Conservation (phyloP, 2,329 filamentous ascomycete species). For the Magnaporthiopsis rhizophila region DNA sequence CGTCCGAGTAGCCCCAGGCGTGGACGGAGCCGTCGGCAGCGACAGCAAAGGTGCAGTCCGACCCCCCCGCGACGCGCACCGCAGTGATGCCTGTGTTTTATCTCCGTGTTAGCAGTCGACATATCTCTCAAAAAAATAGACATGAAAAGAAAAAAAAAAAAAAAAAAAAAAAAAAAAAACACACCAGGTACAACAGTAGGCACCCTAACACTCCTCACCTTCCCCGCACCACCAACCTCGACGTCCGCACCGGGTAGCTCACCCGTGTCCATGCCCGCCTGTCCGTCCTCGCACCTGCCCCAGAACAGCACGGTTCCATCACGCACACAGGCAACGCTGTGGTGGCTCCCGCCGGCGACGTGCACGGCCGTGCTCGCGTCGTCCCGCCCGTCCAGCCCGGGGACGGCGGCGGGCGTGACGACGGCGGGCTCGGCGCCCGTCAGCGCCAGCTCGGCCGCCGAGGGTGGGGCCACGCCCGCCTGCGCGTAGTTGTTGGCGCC, state of each 20-base stretch:
- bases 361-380: constrained; percentile 48
- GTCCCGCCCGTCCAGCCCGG: constrained; percentile 20
- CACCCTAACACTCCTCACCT: neutral
- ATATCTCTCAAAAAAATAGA: neutral
- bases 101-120: neutral
- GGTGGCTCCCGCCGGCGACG: constrained; percentile 43
- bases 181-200: neutral
- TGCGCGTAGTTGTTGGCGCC: constrained; percentile 29
- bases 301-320: constrained; percentile 28
- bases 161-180: neutral
- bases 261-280: constrained; percentile 28
- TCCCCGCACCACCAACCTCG: neutral
- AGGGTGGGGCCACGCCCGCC: constrained; percentile 37
- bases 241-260: constrained; percentile 24
- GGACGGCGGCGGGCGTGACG: constrained; percentile 6
- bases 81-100: constrained; percentile 16
- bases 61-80: constrained; percentile 41
- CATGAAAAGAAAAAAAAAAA: neutral
- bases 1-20: constrained; percentile 60
- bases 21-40: constrained; percentile 50
- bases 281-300: constrained; percentile 30
- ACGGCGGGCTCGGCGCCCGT: neutral
- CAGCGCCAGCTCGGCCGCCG: constrained; percentile 32
- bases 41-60: constrained; percentile 57
- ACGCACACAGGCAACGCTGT: constrained; percentile 39